Base-by-base conservation (phyloP, 306 rosid genomes). In the Quercus bicolor region DNA sequence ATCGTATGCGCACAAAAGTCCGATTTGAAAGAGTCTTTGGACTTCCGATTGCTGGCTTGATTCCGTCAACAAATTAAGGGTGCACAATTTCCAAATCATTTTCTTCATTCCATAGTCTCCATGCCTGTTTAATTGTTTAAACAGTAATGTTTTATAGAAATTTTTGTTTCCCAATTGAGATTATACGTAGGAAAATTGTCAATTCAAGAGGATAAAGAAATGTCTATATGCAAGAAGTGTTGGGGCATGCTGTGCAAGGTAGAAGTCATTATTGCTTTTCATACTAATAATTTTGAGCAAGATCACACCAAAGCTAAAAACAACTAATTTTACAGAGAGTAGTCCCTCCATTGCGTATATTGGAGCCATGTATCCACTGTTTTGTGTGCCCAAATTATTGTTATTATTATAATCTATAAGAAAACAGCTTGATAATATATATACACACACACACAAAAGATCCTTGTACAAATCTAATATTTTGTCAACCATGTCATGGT, bases 351-450 rank as follows among this genome's bases (percentile, higher is more conserved):
- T 84, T 4, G 90, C 86, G 72, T 87, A 87, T 28, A 84, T 84
- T 19, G 90, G 88, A 73, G 90, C 77, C 88, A 89, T 87, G 34
- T 89, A 89, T 56, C 91, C 93, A 40, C 88, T 87, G 57, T 45
- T 59, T 0, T 31, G 51, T 68, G 40, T 70, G 14, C 15, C 4
- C 0, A 45, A 9, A 45, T 45, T 45, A 45, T 45, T 45, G 52
- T 45, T 45, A 13, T 12, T 45, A 45, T 9, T 9, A 45, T 45
- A 2, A 45, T 45, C 12, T 12, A 45, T 45, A 45, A 10, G 14
- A 45, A 45, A 11, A 45, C 15, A 43, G 13, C 12, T 43, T 43
- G 12, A 43, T 3, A 43, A 43, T 9, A 43, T 0, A 43, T 2
- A 43, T 0, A 11, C 4, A 12, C 4, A 45, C 3, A 43, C 4